phyloP scores from a whole-genome alignment of 2,329 filamentous ascomycete genomes.

The Trichoderma arundinaceum region DNA sequence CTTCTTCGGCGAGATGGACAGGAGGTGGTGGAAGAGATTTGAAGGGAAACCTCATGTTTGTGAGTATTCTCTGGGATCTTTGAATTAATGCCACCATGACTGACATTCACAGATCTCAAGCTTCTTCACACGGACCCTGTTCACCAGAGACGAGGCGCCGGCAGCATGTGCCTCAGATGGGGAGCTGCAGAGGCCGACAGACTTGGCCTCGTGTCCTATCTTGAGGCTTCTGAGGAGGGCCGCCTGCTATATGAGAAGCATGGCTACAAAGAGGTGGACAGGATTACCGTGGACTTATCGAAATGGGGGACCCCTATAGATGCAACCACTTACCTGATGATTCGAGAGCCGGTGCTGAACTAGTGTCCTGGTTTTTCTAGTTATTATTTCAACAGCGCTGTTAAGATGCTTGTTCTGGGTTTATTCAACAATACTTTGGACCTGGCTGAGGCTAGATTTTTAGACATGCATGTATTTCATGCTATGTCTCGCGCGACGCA shows the following conservation, averaged over 20 bases:
- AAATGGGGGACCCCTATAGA: slow-evolving; percentile 40
- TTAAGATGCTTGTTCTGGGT: neutral
- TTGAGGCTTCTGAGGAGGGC: slow-evolving; percentile 46
- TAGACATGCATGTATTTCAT: too few species aligned
- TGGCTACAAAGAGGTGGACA: slow-evolving; percentile 44
- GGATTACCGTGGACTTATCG: slow-evolving; percentile 38
- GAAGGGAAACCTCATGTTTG: slow-evolving; percentile 45
- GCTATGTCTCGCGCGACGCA: too few species aligned
- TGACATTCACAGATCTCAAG: slow-evolving; percentile 42
- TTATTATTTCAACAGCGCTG: too few species aligned
- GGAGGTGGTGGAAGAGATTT: slow-evolving; percentile 42
- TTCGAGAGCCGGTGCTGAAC: slow-evolving; percentile 34
- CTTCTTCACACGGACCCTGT: slow-evolving; percentile 47
- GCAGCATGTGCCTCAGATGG: slow-evolving; percentile 44
- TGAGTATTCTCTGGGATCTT: slow-evolving; percentile 35
- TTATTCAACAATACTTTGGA: too few species aligned
- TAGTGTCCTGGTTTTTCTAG: neutral
- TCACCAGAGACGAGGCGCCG: slow-evolving; percentile 47
- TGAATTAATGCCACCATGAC: neutral
- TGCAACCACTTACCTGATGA: slow-evolving; percentile 37
- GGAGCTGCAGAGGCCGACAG: slow-evolving; percentile 46
- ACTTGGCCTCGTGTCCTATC: slow-evolving; percentile 45
- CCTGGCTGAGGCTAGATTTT: too few species aligned
- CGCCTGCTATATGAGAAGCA: slow-evolving; percentile 44
- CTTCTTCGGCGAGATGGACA: slow-evolving; percentile 43